Evolutionary conservation across 306 rosid genomes (phyloP), one percentile per base, ranked within the genome.

Genomic region (Ceratonia siliqua): DNA sequence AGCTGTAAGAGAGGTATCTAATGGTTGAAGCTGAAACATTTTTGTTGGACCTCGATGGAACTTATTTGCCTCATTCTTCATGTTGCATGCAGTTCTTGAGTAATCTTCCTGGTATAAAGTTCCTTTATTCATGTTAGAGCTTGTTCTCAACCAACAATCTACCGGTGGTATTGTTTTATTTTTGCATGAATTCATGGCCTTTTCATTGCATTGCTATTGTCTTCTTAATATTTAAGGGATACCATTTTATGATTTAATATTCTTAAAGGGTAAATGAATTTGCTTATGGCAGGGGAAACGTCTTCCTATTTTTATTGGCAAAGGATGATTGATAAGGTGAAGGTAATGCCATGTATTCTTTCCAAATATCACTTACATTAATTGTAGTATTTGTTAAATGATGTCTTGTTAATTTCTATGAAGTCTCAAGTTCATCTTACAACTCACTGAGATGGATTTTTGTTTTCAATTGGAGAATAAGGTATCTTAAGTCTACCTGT

Each of bases 281-380:
- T 33, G 22, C 74, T 33, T 80, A 52, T 75, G 72, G 75, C 89
- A 89, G 97, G 79, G 65, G 81, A 83, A 35, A 33, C 79, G 49
- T 66, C 81, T 70, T 73, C 89, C 43, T 81, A 63, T 63, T 39
- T 65, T 62, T 80, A 89, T 56, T 92, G 90, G 89, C 79, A 86
- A 73, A 85, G 83, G 84, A 87, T 88, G 93, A 81, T 83, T 13
- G 87, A 87, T 58, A 52, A 83, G 13, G 86, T 89, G 74, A 92
- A 92, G 97, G 91, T 92, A 33, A 25, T 52, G 22, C 68, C 62
- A 61, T 36, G 82, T 64, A 50, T 59, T 57, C 49, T 56, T 42
- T 75, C 21, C 36, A 49, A 8, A 41, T 79, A 53, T 22, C 59
- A 76, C 43, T 71, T 6, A 27, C 41, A 53, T 75, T 61, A 39